These are phyloP conservation scores for Thecamonas trahens DNA, from an alignment of 78 protist species.

Conservation along the genomic window DNA sequence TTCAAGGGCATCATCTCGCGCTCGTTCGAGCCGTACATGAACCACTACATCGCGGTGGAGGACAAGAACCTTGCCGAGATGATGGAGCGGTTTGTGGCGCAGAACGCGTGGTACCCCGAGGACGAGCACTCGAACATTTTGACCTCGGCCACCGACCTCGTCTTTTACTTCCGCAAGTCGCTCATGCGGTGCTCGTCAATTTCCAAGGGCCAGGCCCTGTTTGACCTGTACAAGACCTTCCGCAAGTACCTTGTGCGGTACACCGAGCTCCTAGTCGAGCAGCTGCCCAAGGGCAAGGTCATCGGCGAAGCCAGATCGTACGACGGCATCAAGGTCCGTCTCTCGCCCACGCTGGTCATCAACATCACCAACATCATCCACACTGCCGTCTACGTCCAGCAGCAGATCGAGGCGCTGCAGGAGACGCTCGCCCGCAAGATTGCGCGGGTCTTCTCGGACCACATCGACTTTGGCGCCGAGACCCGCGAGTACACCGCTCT, in stretches of 20 bases:
- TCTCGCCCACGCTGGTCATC: too few relatives aligned
- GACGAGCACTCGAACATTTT: constrained; percentile 32
- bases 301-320: too few relatives aligned
- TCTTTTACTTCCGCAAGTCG: constrained; percentile 10
- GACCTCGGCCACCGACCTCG: constrained; percentile 19
- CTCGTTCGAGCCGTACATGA: constrained; percentile 57
- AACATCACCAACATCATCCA: too few relatives aligned
- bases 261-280: too few relatives aligned
- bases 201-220: constrained; percentile 35
- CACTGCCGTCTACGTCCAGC: too few relatives aligned
- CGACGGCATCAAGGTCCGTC: too few relatives aligned
- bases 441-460: too few relatives aligned
- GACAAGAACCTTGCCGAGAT: constrained; percentile 24
- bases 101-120: constrained; percentile 39
- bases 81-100: constrained; percentile 6
- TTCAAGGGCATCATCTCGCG: constrained; percentile 6
- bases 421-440: too few relatives aligned
- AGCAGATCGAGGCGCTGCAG: too few relatives aligned
- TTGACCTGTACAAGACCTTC: constrained; percentile 29
- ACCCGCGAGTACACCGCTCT: too few relatives aligned
- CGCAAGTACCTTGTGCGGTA: constrained; percentile 28
- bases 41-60: constrained; percentile 39
- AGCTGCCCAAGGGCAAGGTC: too few relatives aligned
- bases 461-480: too few relatives aligned
- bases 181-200: constrained; percentile 26